Conservation (phyloP, 208 protist genomes). For the Acanthamoeba castellanii region DNA sequence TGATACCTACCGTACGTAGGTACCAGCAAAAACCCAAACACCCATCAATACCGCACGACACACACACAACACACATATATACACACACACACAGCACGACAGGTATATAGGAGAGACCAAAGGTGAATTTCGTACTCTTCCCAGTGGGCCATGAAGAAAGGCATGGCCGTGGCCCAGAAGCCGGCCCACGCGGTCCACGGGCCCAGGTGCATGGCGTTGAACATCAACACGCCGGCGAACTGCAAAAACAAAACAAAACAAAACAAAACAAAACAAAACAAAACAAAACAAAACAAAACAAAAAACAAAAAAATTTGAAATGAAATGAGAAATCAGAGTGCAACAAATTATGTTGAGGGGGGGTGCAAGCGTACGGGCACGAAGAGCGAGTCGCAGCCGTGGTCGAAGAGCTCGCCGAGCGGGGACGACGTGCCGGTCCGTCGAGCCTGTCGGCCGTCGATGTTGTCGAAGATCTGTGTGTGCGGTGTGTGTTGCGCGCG, state of each 20-base stretch:
- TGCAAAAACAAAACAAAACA: neutral
- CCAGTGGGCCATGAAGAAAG: constrained; percentile 84
- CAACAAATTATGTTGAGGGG: neutral
- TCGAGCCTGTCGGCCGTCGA: constrained; percentile 97
- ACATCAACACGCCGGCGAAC: constrained; percentile 1
- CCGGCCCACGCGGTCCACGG: constrained; percentile 54
- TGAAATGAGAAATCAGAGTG: neutral
- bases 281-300: no score
- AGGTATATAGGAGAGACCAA: no score
- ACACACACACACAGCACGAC: neutral
- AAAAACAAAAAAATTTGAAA: neutral
- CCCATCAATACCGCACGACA: neutral
- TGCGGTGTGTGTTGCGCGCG: constrained; percentile 35
- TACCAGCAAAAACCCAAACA: no score
- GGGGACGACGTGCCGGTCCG: constrained; percentile 93
- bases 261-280: no score
- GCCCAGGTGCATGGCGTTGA: constrained; percentile 48
- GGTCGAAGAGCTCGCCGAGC: constrained; percentile 96
- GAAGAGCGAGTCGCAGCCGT: constrained; percentile 87
- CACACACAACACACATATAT: neutral
- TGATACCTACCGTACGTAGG: neutral
- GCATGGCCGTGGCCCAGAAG: constrained; percentile 78
- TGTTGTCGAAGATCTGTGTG: constrained; percentile 94
- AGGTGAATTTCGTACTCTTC: constrained; percentile 79
- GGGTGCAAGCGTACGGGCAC: neutral